Evolutionary conservation across 176 grass and related monocot genomes (phyloP).

Genomic region (bread wheat (Triticum aestivum)): DNA sequence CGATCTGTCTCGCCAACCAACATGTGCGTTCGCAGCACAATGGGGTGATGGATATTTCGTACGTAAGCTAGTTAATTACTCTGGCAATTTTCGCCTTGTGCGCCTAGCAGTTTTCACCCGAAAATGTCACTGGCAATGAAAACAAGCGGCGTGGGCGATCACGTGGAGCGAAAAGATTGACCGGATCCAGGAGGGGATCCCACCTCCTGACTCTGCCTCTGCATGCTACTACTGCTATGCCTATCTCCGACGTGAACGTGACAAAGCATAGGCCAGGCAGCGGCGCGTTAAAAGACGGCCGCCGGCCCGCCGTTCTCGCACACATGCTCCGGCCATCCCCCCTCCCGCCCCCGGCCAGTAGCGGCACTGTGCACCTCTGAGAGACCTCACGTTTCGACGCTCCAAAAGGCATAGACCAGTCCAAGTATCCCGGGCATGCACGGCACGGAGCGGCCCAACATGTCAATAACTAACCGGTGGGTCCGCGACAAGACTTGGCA

Average conservation of each 20-base stretch:
- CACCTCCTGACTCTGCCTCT: too few relatives aligned
- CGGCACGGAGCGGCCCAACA: not conserved
- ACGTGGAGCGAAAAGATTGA: not conserved
- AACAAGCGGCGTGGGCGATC: not conserved
- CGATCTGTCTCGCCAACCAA: too few relatives aligned
- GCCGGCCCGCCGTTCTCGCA: not conserved
- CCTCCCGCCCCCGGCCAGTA: too few relatives aligned
- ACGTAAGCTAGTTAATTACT: too few relatives aligned
- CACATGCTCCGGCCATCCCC: not conserved
- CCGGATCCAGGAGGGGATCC: not conserved
- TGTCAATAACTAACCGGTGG: constrained; percentile 28
- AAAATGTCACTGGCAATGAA: not conserved
- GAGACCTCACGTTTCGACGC: not conserved
- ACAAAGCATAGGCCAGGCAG: not conserved
- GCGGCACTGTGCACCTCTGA: not conserved
- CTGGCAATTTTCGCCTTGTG: too few relatives aligned
- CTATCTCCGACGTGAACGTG: not conserved
- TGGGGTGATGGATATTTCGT: too few relatives aligned
- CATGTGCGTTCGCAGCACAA: too few relatives aligned
- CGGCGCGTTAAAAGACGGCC: not conserved
- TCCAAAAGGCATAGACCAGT: not conserved
- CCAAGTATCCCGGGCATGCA: too few relatives aligned
- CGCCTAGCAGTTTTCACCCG: not conserved
- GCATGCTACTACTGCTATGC: too few relatives aligned
- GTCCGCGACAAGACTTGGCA: constrained; percentile 40